A percentile compares a stretch with the other conserved stretches of the same genome.
phyloP scores from a whole-genome alignment of 768 basidiomycete species.

The Russula sp. region DNA sequence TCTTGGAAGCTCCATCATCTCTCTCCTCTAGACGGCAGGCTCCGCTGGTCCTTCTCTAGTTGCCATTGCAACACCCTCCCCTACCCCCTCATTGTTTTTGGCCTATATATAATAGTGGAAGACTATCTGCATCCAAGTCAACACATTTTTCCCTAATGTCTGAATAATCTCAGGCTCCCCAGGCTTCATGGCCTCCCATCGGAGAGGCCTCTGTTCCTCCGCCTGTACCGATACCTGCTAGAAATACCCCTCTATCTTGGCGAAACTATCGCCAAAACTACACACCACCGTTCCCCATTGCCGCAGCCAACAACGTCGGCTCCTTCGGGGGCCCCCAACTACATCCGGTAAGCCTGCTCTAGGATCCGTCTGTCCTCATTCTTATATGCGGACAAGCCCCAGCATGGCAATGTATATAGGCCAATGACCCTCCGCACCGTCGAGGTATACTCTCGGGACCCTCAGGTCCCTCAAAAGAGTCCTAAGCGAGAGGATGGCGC shows the following conservation, averaged over 20 bases:
- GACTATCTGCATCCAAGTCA: neutral
- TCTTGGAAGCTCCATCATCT: no score
- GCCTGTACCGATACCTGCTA: neutral
- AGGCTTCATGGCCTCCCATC: neutral
- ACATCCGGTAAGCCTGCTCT: neutral
- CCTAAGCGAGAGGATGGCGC: neutral
- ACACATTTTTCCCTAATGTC: slow-evolving; percentile 1
- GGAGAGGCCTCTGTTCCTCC: neutral
- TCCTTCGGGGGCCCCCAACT: neutral
- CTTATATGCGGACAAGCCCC: neutral
- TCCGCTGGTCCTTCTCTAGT: no score
- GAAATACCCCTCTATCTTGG: neutral
- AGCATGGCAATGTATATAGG: neutral
- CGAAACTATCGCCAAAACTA: neutral
- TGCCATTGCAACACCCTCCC: no score
- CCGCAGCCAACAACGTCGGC: neutral
- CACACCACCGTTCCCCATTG: neutral
- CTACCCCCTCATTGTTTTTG: no score
- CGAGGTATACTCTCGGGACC: neutral
- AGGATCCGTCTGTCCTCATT: neutral
- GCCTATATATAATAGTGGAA: neutral
- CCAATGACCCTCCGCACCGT: neutral
- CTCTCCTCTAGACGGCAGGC: no score
- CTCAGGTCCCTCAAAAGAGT: neutral
- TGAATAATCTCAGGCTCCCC: neutral